Percentiles rank a stretch among this genome's conserved stretches.
These are phyloP conservation scores for Podaxis sp. DNA, from an alignment of 768 basidiomycete genomes.

Conservation along the genomic window DNA sequence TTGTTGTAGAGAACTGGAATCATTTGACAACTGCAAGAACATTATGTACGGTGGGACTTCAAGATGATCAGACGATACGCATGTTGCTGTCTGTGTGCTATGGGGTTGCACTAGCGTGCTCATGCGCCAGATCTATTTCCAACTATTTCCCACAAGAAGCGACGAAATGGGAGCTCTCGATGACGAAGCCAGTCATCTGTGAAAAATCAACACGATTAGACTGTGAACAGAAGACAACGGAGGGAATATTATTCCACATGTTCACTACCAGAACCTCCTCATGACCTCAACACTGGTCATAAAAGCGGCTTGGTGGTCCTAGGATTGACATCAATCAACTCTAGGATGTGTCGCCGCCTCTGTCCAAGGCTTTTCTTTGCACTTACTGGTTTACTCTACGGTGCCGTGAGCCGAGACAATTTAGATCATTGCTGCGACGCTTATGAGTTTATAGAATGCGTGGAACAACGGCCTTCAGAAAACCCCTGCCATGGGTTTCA, in stretches of 20 bases:
- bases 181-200: background rate
- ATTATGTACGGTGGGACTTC: too few relatives aligned
- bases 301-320: background rate
- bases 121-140: background rate
- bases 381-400: background rate
- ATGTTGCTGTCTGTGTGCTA: too few relatives aligned
- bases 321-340: too few relatives aligned
- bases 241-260: background rate
- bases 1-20: too few relatives aligned
- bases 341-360: background rate
- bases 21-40: too few relatives aligned
- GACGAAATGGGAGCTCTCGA: background rate
- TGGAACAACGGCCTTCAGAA: conserved; percentile 24
- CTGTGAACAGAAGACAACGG: background rate
- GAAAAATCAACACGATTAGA: background rate
- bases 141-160: conserved; percentile 5
- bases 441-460: conserved; percentile 14
- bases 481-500: conserved; percentile 28
- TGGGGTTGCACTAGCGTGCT: too few relatives aligned
- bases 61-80: too few relatives aligned
- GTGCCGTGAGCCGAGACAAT: background rate
- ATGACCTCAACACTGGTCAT: background rate
- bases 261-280: background rate
- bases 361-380: background rate
- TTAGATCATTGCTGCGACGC: background rate